These are phyloP conservation scores for Calvatia gigantea DNA, from an alignment of 768 basidiomycete genomes.

Conservation along the genomic window DNA sequence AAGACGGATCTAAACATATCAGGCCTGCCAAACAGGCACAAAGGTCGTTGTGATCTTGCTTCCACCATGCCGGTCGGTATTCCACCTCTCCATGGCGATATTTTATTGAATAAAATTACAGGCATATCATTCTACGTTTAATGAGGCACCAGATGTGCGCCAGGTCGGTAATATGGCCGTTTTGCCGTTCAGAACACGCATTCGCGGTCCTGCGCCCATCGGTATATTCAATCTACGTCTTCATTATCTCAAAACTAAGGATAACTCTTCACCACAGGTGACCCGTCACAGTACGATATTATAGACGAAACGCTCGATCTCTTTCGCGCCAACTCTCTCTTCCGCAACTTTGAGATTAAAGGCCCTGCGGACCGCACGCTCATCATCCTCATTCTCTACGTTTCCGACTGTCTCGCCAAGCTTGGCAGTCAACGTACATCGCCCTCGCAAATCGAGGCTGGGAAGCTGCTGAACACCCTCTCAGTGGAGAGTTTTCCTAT, in stretches of 20 bases:
- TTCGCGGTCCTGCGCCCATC: constrained; percentile 88
- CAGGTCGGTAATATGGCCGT: constrained; percentile 89
- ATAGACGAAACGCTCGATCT: constrained; percentile 95
- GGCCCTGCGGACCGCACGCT: constrained; percentile 93
- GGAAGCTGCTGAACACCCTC: constrained; percentile 85
- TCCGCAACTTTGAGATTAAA: constrained; percentile 99
- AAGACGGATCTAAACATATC: background rate
- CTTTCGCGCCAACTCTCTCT: constrained; percentile 98
- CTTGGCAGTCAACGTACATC: constrained; percentile 68
- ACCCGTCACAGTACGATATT: constrained; percentile 78
- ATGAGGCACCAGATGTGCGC: constrained; percentile 77
- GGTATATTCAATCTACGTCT: constrained; percentile 38
- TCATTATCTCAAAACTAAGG: constrained; percentile 11
- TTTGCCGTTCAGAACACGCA: constrained; percentile 86
- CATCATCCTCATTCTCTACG: constrained; percentile 96
- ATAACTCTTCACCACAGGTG: constrained; percentile 54
- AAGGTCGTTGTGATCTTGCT: constrained; percentile 3
- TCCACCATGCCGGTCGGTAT: constrained; percentile 51
- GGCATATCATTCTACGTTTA: constrained; percentile 97
- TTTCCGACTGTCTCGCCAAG: constrained; percentile 95
- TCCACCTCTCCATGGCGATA: constrained; percentile 10
- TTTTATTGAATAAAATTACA: constrained; percentile 27
- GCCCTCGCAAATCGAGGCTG: constrained; percentile 79
- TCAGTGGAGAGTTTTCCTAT: constrained; percentile 92
- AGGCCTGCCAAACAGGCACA: background rate